These are phyloP conservation scores for Aspergillus caelatus DNA, from an alignment of 2,329 filamentous ascomycete species.

Conservation along the genomic window DNA sequence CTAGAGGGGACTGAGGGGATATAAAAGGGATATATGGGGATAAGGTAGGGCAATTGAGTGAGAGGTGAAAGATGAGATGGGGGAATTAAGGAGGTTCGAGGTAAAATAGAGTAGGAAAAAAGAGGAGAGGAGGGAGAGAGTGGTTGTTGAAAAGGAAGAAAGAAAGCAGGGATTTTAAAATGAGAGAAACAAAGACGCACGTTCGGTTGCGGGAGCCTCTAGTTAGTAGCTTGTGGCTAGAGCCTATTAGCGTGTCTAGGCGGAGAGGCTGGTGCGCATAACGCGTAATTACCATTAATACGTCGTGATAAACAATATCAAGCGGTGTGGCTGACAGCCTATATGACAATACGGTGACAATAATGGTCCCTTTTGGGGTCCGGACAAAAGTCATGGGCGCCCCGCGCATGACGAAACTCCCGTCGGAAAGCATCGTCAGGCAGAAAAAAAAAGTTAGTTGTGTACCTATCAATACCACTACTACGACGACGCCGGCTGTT, in stretches of 20 bases:
- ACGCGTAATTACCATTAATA: conserved; percentile 8
- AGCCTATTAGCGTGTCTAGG: background rate
- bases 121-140: conserved; percentile 8
- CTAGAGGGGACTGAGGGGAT: background rate
- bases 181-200: conserved; percentile 9
- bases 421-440: conserved; percentile 22
- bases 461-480: background rate
- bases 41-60: background rate
- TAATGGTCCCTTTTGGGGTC: background rate
- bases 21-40: background rate
- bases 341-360: conserved; percentile 3
- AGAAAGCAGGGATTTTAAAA: conserved; percentile 14
- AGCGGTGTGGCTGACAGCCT: background rate
- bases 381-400: conserved; percentile 2
- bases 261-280: background rate
- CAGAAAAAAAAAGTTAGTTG: conserved; percentile 25
- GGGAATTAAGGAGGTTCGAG: background rate
- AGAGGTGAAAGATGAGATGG: background rate
- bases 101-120: background rate
- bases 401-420: conserved; percentile 31
- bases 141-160: conserved; percentile 1
- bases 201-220: background rate
- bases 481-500: background rate
- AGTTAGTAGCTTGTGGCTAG: conserved; percentile 8
- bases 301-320: background rate